Evolutionary conservation across 1,284 basidiomycete genomes (phyloP), one percentile per base, ranked within the genome.

Genomic region (Apiotrichum akiyoshidainum): DNA sequence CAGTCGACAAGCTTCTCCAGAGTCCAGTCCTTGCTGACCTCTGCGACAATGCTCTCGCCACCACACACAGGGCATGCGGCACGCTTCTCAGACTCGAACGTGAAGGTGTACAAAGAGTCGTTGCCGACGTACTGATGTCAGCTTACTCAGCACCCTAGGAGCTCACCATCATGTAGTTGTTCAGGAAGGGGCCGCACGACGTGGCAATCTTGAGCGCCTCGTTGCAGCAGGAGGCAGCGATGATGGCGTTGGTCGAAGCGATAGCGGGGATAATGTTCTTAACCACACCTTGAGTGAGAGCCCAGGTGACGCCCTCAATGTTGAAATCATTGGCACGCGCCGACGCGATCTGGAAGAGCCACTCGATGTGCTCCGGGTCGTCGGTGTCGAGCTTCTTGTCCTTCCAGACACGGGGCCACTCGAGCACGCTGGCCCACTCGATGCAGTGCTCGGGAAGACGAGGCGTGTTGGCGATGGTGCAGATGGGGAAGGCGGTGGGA

Each of bases 231-330:
- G 94, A 90, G 16, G 95, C 94, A 35, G 93, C 90, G 63, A 98
- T 93, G 73, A 97, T 92, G 45, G 93, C 92, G 69, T 96, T 97
- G 12, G 94, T 97, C 2, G 90, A 93, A 1, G 93, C 93, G 65
- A 98, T 96, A 35, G 96, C 95, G 14, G 95, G 95, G 65, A 99
- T 99, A 77, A 99, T 98, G 74, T 98, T 97, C 83, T 99, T 99
- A 52, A 99, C 94, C 37, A 99, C 96, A 48, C 96, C 96, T 76
- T 99, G 96, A 0, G 96, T 99, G 46, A 97, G 81, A 6, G 89
- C 88, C 92, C 95, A 99, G 5, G 94, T 98, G 31, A 99, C 93
- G 40, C 96, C 96, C 70, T 94, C 90, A 59, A 99, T 99, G 61
- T 92, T 91, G 82, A 95, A 97, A 69, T 92, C 87, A 60, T 87